Percentiles rank a stretch among this genome's conserved stretches.
phyloP scores from a whole-genome alignment of 1,284 basidiomycete species.

The Cryptococcus sp. region DNA sequence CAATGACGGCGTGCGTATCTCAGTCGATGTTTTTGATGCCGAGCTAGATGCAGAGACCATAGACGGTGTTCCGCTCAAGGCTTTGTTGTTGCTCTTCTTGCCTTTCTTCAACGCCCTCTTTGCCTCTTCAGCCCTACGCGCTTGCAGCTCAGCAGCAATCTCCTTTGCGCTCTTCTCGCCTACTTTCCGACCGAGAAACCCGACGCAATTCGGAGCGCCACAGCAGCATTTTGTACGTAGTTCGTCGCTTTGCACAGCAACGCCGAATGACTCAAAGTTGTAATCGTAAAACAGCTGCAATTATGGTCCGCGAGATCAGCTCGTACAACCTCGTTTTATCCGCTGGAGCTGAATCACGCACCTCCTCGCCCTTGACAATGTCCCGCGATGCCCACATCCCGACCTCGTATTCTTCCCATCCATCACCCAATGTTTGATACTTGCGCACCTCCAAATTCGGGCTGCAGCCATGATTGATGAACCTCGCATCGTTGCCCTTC shows the following conservation, averaged over 20 bases:
- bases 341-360: conserved; percentile 20
- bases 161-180: conserved; percentile 34
- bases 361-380: conserved; percentile 54
- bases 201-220: conserved; percentile 49
- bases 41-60: not conserved
- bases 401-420: conserved; percentile 55
- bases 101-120: conserved; percentile 6
- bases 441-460: conserved; percentile 54
- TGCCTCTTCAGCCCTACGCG: conserved; percentile 2
- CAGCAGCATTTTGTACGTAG: conserved; percentile 49
- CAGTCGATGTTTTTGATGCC: not conserved
- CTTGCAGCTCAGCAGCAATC: conserved; percentile 20
- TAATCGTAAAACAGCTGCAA: conserved; percentile 51
- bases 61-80: not conserved
- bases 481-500: conserved; percentile 55
- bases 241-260: conserved; percentile 31
- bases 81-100: conserved; percentile 11
- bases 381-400: conserved; percentile 53
- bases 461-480: conserved; percentile 56
- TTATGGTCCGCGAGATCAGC: not conserved
- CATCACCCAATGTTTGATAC: conserved; percentile 47
- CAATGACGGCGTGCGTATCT: not conserved
- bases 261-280: conserved; percentile 50
- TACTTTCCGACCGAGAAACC: conserved; percentile 47
- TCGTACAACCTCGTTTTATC: not conserved